Conservation (phyloP, 768 basidiomycete genomes). For the Termitomyces sp. region DNA sequence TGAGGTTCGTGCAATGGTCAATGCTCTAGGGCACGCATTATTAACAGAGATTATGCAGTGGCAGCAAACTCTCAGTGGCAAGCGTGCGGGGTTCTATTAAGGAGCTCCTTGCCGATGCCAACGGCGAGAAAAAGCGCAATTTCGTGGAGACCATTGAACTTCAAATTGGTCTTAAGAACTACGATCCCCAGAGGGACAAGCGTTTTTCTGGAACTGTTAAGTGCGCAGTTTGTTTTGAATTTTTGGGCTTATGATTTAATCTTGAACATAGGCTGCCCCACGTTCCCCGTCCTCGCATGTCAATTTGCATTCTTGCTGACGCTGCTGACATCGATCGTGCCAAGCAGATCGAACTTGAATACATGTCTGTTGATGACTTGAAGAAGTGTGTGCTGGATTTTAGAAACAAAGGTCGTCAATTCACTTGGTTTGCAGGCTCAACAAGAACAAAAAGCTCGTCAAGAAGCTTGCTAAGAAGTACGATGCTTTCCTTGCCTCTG, state of each 20-base stretch:
- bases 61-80: constrained; percentile 89
- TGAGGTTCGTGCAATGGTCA: constrained; percentile 16
- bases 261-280: constrained; percentile 70
- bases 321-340: constrained; percentile 98
- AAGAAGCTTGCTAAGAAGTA: constrained; percentile 99
- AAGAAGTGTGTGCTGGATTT: constrained; percentile 70
- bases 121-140: constrained; percentile 86
- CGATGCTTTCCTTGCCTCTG: constrained; percentile 97
- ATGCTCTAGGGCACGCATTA: neutral
- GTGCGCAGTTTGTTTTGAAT: constrained; percentile 34
- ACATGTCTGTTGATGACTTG: constrained; percentile 99
- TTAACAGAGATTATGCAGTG: constrained; percentile 21
- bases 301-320: constrained; percentile 98
- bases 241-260: neutral
- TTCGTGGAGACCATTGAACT: constrained; percentile 96
- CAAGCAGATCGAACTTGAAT: constrained; percentile 95
- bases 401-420: neutral
- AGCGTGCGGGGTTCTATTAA: constrained; percentile 99
- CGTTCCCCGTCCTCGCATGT: constrained; percentile 98
- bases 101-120: constrained; percentile 80
- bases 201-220: constrained; percentile 99
- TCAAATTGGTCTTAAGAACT: constrained; percentile 97
- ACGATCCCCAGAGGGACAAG: constrained; percentile 99
- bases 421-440: constrained; percentile 51
- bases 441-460: constrained; percentile 99